Base-by-base conservation (phyloP, 768 basidiomycete species). In the Rhodotorula kratochvilovae region DNA sequence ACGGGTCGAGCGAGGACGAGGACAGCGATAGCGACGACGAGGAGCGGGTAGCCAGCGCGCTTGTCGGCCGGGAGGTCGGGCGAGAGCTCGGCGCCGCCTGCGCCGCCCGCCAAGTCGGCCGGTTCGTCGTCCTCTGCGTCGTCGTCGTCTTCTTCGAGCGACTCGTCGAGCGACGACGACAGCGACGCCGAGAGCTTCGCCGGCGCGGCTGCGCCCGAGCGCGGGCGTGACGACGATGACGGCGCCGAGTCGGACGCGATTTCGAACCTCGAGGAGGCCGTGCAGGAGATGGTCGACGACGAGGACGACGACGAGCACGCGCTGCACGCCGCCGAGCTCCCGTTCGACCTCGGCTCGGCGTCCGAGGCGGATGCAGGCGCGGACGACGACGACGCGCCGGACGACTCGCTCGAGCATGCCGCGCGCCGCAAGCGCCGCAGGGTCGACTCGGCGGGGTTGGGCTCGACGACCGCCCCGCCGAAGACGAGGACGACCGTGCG, bases 1-100 rank as follows among this genome's bases (percentile, higher is more conserved):
- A 78, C 16, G 79, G 5, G 77, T 29, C 78, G 35, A 81, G 81
- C n/a, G 81, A 81, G 36, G 81, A 81, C 45, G 76, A 69, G 25
- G 81, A 81, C 29, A 11, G 17, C 50, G 78, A 77, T 48, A 79
- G 83, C 36, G 67, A 79, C 10, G 77, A 80, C 3, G 76, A 76
- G 25, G 79, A 81, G 16, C 80, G 83, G n/a, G 71, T 68, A 5
- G 60, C 62, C 12, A 59, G 55, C 17, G 51, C 56, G 2, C 55
- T 57, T 45, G 77, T 16, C 73, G 80, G 43, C 78, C 86, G 33
- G 31, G 10, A 2, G 75, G 39, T 39, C 81, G 16, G 63, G 78
- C 0, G 77, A 82, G 43, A 71, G 85, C 19, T 19, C 0, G 66
- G 79, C 63, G 77, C 81, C 2, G 80, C 84, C 33, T 36, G 23